A percentile compares a stretch with the other conserved stretches of the same genome.
phyloP scores from a whole-genome alignment of 768 basidiomycete genomes.

The Peribolospora baueri region DNA sequence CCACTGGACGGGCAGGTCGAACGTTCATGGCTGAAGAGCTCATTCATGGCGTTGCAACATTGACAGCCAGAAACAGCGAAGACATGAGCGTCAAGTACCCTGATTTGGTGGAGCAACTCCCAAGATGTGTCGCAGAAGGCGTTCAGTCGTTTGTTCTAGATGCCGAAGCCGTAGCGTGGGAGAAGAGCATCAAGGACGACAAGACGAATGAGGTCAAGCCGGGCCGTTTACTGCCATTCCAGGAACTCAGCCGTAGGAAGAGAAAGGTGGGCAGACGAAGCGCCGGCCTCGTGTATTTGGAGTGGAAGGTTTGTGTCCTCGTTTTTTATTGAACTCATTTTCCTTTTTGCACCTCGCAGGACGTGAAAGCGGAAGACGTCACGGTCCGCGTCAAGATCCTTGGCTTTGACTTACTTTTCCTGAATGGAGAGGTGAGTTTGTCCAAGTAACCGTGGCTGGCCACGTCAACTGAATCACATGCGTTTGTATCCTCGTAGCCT shows the following conservation, averaged over 20 bases:
- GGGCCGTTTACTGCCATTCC: constrained; percentile 62
- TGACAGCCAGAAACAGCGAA: constrained; percentile 51
- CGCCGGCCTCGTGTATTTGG: no score
- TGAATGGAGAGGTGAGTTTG: constrained; percentile 68
- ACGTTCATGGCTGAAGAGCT: no score
- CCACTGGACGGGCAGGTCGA: no score
- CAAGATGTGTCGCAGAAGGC: constrained; percentile 33
- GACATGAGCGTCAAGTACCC: constrained; percentile 99
- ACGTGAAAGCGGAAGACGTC: constrained; percentile 92
- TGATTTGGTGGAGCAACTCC: constrained; percentile 83
- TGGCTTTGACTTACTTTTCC: constrained; percentile 82
- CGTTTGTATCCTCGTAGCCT: constrained; percentile 30
- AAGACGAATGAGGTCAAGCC: not conserved
- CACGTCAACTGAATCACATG: not conserved
- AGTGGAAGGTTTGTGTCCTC: no score
- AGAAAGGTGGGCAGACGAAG: constrained; percentile 29
- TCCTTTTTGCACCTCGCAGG: constrained; percentile 17
- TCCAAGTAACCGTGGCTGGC: not conserved
- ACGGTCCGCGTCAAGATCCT: constrained; percentile 90
- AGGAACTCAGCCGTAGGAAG: constrained; percentile 79
- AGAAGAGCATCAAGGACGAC: constrained; percentile 38
- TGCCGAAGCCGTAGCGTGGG: constrained; percentile 89
- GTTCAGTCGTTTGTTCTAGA: constrained; percentile 85
- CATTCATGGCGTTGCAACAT: constrained; percentile 21
- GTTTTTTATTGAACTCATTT: no score